Evolutionary conservation across 164 flowering plant genomes (phyloP), one percentile per base, ranked within the genome.

Genomic region (Vitis rupestris): DNA sequence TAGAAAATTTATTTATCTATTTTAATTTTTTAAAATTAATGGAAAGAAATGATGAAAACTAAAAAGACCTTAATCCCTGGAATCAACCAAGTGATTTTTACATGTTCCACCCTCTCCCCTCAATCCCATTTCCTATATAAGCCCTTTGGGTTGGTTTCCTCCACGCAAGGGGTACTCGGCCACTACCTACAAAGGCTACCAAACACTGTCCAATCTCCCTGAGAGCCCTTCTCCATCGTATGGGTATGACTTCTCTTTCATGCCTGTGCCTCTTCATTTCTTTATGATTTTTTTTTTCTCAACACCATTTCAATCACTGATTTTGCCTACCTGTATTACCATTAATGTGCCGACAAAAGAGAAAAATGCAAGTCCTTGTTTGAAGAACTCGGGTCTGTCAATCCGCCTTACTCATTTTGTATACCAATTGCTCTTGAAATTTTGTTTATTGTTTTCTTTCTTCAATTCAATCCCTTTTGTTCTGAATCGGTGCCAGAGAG

Each of bases 121-220:
- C 44, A 31, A 37, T 37, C 44, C 44, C 44, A 37, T 37, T 37
- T 37, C 4, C 17, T 44, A 48, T 56, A 59, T 23, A 23, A 52
- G 65, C 72, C 30, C 73, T 31, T 55, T 56, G 58, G 58, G 59
- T 58, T 71, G 69, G 68, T 71, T 71, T 71, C 74, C 74, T 71
- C 74, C 74, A 64, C 74, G 74, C 63, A 57, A 71, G 62, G 60
- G 56, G 48, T n/a, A 63, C 47, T 54, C 50, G 15, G 55, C 23
- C 49, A 17, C 61, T 14, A 65, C 61, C 70, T 54, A 14, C 55
- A 19, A 27, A 53, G 55, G 62, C 44, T 58, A 63, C 74, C 66
- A 37, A 71, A 63, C 54, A 8, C 63, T 57, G 54, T 71, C 17
- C 44, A 37, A 6, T 37, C 44, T 37, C 44, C 44, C 44, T 37